phyloP scores from a whole-genome alignment of 108 stramenopile species.

The Poteriospumella lacustris region DNA sequence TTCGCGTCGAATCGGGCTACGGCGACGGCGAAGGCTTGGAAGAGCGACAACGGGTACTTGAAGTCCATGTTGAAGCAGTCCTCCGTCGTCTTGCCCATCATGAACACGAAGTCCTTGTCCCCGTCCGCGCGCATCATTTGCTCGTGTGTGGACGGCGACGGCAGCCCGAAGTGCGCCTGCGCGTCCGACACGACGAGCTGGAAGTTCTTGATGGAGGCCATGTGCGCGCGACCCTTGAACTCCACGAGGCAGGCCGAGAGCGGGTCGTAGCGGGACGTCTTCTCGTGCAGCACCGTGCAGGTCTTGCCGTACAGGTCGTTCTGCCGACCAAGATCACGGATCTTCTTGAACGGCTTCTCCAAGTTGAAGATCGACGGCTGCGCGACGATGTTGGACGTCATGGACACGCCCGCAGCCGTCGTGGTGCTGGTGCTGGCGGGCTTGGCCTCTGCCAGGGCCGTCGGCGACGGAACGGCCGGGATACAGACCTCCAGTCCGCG shows the following conservation, averaged over 20 bases:
- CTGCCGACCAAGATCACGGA: neutral
- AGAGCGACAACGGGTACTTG: conserved; percentile 48
- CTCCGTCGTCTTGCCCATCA: conserved; percentile 51
- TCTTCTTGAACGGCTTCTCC: conserved; percentile 11
- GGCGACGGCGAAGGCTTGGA: conserved; percentile 54
- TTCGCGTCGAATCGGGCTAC: conserved; percentile 53
- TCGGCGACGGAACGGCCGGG: no score
- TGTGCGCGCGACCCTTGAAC: conserved; percentile 49
- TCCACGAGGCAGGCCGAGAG: conserved; percentile 51
- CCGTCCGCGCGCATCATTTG: neutral
- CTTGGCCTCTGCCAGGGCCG: conserved; percentile 35
- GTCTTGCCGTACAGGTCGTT: conserved; percentile 4
- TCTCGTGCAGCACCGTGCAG: neutral
- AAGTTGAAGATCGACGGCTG: neutral
- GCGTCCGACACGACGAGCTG: conserved; percentile 38
- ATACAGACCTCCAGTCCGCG: neutral
- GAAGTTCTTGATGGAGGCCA: conserved; percentile 57
- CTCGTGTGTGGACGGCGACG: neutral
- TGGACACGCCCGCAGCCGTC: neutral
- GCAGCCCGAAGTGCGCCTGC: no score
- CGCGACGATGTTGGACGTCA: neutral
- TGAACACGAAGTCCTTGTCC: conserved; percentile 37
- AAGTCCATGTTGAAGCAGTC: conserved; percentile 64
- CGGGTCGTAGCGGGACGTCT: conserved; percentile 45
- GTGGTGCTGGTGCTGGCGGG: conserved; percentile 33